Conservation (phyloP, 2,329 filamentous ascomycete species). For the Scytalidium sp. region DNA sequence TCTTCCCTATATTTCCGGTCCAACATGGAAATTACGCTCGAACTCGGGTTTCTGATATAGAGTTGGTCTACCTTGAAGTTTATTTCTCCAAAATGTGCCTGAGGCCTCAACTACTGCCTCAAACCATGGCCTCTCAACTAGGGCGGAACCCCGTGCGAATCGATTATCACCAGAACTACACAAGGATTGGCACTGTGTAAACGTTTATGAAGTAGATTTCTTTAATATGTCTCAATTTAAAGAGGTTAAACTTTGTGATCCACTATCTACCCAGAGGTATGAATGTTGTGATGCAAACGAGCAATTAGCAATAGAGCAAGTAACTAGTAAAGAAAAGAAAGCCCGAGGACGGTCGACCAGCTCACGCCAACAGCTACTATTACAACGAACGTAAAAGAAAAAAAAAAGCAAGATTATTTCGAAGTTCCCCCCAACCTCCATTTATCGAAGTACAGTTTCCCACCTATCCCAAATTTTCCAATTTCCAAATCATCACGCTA, state of each 20-base stretch:
- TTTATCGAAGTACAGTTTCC: constrained; percentile 18
- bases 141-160: no score
- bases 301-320: constrained; percentile 8
- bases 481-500: constrained; percentile 30
- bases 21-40: no score
- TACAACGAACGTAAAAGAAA: constrained; percentile 30
- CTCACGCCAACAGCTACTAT: constrained; percentile 24
- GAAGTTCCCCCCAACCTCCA: constrained; percentile 7
- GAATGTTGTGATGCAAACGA: neutral
- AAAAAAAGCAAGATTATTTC: constrained; percentile 5
- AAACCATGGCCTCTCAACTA: no score
- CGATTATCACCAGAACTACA: no score
- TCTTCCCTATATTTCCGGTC: no score
- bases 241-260: neutral
- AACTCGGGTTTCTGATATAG: constrained; percentile 6
- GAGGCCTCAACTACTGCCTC: no score
- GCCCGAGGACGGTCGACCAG: constrained; percentile 23
- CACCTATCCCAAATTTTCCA: constrained; percentile 9
- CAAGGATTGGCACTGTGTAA: no score
- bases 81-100: no score
- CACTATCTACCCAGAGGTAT: neutral
- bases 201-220: no score
- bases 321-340: constrained; percentile 14
- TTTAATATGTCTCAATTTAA: no score
- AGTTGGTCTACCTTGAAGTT: neutral